phyloP scores from a whole-genome alignment of 2,329 filamentous ascomycete species.

The Fusarium bulbicola region DNA sequence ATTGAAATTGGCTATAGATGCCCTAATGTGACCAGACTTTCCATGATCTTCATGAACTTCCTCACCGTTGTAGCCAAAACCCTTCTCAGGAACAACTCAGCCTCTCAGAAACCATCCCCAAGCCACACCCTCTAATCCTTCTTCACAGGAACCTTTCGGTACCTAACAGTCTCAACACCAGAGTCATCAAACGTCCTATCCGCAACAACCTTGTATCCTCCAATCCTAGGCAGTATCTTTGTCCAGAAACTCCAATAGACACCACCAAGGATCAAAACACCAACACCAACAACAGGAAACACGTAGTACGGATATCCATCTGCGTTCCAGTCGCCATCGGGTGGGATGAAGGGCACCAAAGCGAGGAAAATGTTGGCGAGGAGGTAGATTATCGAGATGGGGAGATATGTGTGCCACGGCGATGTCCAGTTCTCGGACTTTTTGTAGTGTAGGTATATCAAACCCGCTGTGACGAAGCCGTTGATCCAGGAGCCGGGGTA shows the following conservation, averaged over 20 bases:
- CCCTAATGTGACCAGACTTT: fast-evolving
- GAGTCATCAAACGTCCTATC: slow-evolving; percentile 53
- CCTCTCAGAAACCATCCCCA: background rate
- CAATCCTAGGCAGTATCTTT: slow-evolving; percentile 57
- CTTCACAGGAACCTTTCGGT: slow-evolving; percentile 47
- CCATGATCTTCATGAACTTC: no score
- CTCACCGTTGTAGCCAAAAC: no score
- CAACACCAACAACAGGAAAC: slow-evolving; percentile 64
- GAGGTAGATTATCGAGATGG: slow-evolving; percentile 58
- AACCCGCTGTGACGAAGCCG: slow-evolving; percentile 58
- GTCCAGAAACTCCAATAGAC: slow-evolving; percentile 65
- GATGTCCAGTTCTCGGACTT: slow-evolving; percentile 63
- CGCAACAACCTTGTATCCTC: slow-evolving; percentile 59
- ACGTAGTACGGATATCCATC: slow-evolving; percentile 65
- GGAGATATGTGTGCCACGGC: slow-evolving; percentile 61
- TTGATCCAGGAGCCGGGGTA: slow-evolving; percentile 66
- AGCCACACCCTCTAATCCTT: background rate
- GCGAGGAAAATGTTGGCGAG: slow-evolving; percentile 62
- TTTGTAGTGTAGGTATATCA: slow-evolving; percentile 61
- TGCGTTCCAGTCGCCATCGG: slow-evolving; percentile 56
- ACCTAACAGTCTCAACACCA: slow-evolving; percentile 53
- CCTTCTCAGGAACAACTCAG: no score
- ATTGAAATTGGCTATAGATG: no score
- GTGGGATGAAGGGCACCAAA: slow-evolving; percentile 65
- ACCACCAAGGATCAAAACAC: slow-evolving; percentile 59